Evolutionary conservation across 495 filamentous ascomycete species (phyloP).

Genomic region (Trichocladium uniseriatum): DNA sequence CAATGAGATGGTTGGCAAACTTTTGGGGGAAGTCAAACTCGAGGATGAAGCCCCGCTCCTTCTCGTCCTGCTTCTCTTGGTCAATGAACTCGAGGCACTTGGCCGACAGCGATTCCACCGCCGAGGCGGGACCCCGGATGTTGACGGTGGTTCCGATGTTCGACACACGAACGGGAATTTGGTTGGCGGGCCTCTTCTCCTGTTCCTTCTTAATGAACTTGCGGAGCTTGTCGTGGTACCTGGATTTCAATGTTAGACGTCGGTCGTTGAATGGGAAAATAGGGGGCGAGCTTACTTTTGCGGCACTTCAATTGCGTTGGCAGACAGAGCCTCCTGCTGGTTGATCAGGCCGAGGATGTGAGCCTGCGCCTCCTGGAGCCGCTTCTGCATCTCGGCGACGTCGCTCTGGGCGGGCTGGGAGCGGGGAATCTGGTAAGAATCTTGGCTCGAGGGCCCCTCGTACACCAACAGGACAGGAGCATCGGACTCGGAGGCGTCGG

Average conservation of each 20-base stretch:
- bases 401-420: conserved; percentile 34
- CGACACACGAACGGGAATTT: conserved; percentile 65
- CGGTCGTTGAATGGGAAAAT: background rate
- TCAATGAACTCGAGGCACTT: conserved; percentile 70
- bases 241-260: conserved; percentile 11
- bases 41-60: conserved; percentile 74
- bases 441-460: conserved; percentile 53
- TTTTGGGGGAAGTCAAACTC: conserved; percentile 91
- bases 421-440: conserved; percentile 58
- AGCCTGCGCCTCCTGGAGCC: conserved; percentile 60
- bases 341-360: conserved; percentile 61
- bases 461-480: conserved; percentile 74
- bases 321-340: conserved; percentile 59
- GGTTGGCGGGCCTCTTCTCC: conserved; percentile 48
- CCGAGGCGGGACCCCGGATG: conserved; percentile 64
- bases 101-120: conserved; percentile 57
- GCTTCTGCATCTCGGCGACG: conserved; percentile 40
- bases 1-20: conserved; percentile 86
- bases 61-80: conserved; percentile 76
- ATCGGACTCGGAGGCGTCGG: conserved; percentile 49
- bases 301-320: conserved; percentile 57
- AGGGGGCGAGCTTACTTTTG: conserved; percentile 46
- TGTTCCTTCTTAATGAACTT: conserved; percentile 73
- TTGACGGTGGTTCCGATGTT: conserved; percentile 48
- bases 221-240: conserved; percentile 61